These are phyloP conservation scores for Ophiostoma tasmaniense DNA, from an alignment of 2,329 filamentous ascomycete species.

Conservation along the genomic window DNA sequence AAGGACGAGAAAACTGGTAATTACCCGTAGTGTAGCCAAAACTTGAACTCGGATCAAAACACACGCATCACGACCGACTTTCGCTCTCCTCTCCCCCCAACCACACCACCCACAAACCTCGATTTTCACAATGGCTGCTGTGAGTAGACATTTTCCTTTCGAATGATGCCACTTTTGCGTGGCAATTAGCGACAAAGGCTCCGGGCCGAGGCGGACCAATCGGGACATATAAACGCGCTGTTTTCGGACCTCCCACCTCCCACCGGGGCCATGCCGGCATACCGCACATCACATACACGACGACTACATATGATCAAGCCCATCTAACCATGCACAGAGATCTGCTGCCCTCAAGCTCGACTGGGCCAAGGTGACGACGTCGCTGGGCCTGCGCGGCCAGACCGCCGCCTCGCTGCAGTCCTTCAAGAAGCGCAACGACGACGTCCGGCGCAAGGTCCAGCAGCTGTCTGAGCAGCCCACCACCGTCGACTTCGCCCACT, in stretches of 20 bases:
- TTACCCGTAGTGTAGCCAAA: conserved; percentile 9
- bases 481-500: conserved; percentile 84
- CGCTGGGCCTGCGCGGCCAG: conserved; percentile 91
- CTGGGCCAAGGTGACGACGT: conserved; percentile 90
- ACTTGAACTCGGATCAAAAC: conserved; percentile 12
- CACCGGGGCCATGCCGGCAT: neutral
- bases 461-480: conserved; percentile 75
- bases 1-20: conserved; percentile 12
- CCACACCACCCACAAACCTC: conserved; percentile 6
- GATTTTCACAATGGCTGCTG: conserved; percentile 22
- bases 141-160: conserved; percentile 13
- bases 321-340: conserved; percentile 55
- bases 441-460: conserved; percentile 89
- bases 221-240: conserved; percentile 5
- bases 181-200: conserved; percentile 9
- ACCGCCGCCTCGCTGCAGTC: conserved; percentile 83
- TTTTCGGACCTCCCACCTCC: conserved; percentile 4
- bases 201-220: neutral
- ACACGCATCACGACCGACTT: conserved; percentile 10
- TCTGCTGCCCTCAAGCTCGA: conserved; percentile 99
- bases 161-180: neutral
- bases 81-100: conserved; percentile 2
- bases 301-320: neutral
- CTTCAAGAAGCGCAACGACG: conserved; percentile 99
- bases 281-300: conserved; percentile 1